Evolutionary conservation across 345 rosid species (phyloP).

Genomic region (Corchorus capsularis): DNA sequence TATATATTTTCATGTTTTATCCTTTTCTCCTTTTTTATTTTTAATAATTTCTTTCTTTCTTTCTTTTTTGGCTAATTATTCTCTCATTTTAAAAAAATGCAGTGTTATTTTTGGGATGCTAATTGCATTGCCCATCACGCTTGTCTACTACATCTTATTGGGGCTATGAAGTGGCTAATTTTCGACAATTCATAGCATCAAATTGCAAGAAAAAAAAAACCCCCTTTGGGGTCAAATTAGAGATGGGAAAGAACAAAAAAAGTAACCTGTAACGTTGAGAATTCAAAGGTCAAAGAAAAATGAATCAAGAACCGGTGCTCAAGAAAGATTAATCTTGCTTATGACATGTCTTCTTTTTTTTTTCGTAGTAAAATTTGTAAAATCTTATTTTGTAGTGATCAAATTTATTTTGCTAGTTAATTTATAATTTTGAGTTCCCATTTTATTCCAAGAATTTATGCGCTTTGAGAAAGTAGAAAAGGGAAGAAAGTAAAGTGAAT

Average conservation of each 20-base stretch:
- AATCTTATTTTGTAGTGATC: conserved; percentile 38
- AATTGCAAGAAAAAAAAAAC: neutral
- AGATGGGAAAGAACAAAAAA: neutral
- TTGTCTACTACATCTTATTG: conserved; percentile 84
- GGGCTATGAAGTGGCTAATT: conserved; percentile 53
- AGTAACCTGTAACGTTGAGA: neutral
- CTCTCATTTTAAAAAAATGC: conserved; percentile 29
- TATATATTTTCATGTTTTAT: neutral
- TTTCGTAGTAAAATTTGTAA: conserved; percentile 36
- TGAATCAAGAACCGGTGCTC: neutral
- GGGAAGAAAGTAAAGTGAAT: neutral
- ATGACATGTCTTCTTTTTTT: conserved; percentile 12
- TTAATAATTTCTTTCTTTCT: no score
- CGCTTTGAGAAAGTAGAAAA: neutral
- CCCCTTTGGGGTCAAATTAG: neutral
- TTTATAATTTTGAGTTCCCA: neutral
- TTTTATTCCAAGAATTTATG: conserved; percentile 24
- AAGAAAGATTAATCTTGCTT: conserved; percentile 21
- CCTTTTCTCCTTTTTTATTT: neutral
- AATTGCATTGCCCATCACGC: conserved; percentile 93
- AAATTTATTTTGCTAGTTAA: conserved; percentile 28
- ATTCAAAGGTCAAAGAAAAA: conserved; percentile 16
- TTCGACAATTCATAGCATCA: conserved; percentile 19
- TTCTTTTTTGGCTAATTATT: conserved; percentile 3
- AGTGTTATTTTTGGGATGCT: conserved; percentile 99